These are phyloP conservation scores for Tolypocladium nubicola DNA, from an alignment of 2,329 filamentous ascomycete genomes.

Conservation along the genomic window DNA sequence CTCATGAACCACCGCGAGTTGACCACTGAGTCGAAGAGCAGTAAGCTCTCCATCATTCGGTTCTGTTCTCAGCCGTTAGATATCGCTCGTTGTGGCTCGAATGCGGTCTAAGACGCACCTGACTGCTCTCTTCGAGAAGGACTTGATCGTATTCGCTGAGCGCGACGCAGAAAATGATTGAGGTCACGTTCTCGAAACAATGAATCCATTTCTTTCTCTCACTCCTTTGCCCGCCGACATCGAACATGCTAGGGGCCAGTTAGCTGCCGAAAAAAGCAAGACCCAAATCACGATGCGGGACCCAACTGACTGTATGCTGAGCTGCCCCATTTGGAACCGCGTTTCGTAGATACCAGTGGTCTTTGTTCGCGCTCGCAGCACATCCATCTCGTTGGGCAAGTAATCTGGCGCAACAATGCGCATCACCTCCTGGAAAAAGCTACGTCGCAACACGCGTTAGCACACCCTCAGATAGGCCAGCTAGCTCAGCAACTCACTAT, in stretches of 20 bases:
- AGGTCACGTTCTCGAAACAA: slow-evolving; percentile 98
- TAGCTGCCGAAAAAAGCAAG: slow-evolving; percentile 6
- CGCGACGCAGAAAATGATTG: slow-evolving; percentile 98
- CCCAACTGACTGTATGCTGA: slow-evolving; percentile 85
- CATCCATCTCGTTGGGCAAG: slow-evolving; percentile 87
- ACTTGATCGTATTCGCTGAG: slow-evolving; percentile 98
- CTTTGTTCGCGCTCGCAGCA: slow-evolving; percentile 90
- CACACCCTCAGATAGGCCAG: background rate
- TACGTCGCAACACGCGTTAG: slow-evolving; percentile 24
- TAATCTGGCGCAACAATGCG: slow-evolving; percentile 80
- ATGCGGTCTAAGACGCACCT: slow-evolving; percentile 45
- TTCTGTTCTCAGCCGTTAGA: slow-evolving; percentile 48
- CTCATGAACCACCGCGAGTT: slow-evolving; percentile 99
- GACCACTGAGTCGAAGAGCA: slow-evolving; percentile 95
- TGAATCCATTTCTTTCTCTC: slow-evolving; percentile 99
- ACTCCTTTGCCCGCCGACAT: slow-evolving; percentile 92
- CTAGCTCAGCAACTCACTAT: slow-evolving; percentile 55
- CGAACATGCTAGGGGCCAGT: slow-evolving; percentile 71
- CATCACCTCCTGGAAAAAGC: slow-evolving; percentile 89
- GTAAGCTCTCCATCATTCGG: slow-evolving; percentile 97
- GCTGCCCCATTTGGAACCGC: slow-evolving; percentile 93
- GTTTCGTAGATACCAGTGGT: slow-evolving; percentile 99
- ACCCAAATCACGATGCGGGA: background rate
- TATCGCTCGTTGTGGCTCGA: background rate
- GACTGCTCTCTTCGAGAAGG: slow-evolving; percentile 89